Evolutionary conservation across 345 rosid genomes (phyloP).

Genomic region (Euclidium syriacum): DNA sequence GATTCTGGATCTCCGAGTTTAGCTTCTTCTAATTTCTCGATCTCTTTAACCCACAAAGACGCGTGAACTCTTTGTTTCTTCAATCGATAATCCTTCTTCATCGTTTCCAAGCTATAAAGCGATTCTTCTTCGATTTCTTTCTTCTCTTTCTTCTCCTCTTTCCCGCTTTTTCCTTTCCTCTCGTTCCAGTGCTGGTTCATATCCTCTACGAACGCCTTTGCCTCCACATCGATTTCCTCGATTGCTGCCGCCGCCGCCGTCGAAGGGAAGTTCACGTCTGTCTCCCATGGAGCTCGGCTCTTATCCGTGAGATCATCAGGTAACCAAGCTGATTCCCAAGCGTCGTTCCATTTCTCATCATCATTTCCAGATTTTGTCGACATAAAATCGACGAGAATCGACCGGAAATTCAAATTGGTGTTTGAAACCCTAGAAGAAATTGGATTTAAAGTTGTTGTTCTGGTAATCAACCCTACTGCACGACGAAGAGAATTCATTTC

Average conservation of each 20-base stretch:
- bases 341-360: slow-evolving; percentile 86
- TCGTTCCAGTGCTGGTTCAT: slow-evolving; percentile 87
- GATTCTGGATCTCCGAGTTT: slow-evolving; percentile 46
- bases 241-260: background rate
- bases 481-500: slow-evolving; percentile 39
- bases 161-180: slow-evolving; percentile 45
- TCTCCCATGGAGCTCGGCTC: slow-evolving; percentile 73
- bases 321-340: slow-evolving; percentile 92
- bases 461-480: slow-evolving; percentile 9
- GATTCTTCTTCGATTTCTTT: slow-evolving; percentile 16
- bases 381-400: slow-evolving; percentile 16
- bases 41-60: slow-evolving; percentile 86
- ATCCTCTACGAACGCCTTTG: slow-evolving; percentile 89
- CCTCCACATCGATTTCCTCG: slow-evolving; percentile 58
- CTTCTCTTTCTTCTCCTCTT: slow-evolving; percentile 26
- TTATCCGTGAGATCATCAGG: slow-evolving; percentile 62
- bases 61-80: slow-evolving; percentile 93
- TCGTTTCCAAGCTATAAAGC: slow-evolving; percentile 72
- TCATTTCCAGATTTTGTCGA: slow-evolving; percentile 38
- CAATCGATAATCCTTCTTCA: slow-evolving; percentile 86
- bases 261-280: slow-evolving; percentile 60
- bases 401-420: background rate
- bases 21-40: slow-evolving; percentile 79
- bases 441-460: background rate
- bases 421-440: slow-evolving; percentile 3